Conservation (phyloP, 768 basidiomycete species). For the Sporobolomyces pararoseus region DNA sequence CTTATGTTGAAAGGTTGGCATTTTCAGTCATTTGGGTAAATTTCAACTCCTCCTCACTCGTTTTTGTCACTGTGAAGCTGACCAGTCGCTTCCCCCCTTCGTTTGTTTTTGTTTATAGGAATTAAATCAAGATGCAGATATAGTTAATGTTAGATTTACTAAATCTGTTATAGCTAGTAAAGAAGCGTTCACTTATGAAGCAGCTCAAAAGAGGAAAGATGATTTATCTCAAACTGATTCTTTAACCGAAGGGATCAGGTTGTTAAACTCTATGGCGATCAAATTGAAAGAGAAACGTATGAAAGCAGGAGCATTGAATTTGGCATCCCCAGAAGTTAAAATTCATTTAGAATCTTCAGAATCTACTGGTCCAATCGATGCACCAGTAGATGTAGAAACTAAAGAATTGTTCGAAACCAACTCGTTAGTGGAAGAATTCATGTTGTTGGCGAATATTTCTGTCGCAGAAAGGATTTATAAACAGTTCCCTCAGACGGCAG, state of each 20-base stretch:
- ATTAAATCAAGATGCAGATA: conserved; percentile 79
- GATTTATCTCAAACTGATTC: conserved; percentile 72
- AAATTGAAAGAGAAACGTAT: conserved; percentile 81
- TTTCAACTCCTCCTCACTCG: neutral
- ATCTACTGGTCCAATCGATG: conserved; percentile 56
- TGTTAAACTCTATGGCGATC: conserved; percentile 79
- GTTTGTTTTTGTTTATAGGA: conserved; percentile 58
- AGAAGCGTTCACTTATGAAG: conserved; percentile 92
- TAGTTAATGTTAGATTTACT: conserved; percentile 81
- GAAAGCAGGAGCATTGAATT: conserved; percentile 92
- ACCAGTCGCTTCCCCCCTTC: no score
- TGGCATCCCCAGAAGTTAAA: conserved; percentile 97
- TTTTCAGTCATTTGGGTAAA: conserved; percentile 93
- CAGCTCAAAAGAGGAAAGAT: conserved; percentile 89
- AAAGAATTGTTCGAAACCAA: conserved; percentile 91
- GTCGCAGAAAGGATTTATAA: conserved; percentile 89
- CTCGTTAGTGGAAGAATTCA: conserved; percentile 95
- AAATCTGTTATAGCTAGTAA: conserved; percentile 97
- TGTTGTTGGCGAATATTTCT: conserved; percentile 94
- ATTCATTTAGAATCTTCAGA: conserved; percentile 91
- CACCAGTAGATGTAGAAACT: conserved; percentile 91
- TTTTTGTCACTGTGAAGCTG: no score
- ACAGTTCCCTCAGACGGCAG: conserved; percentile 91
- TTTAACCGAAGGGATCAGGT: conserved; percentile 75
- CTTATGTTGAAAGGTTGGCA: conserved; percentile 86